phyloP scores from a whole-genome alignment of 805 yeast genomes.

The Suhomyces pyralidae region DNA sequence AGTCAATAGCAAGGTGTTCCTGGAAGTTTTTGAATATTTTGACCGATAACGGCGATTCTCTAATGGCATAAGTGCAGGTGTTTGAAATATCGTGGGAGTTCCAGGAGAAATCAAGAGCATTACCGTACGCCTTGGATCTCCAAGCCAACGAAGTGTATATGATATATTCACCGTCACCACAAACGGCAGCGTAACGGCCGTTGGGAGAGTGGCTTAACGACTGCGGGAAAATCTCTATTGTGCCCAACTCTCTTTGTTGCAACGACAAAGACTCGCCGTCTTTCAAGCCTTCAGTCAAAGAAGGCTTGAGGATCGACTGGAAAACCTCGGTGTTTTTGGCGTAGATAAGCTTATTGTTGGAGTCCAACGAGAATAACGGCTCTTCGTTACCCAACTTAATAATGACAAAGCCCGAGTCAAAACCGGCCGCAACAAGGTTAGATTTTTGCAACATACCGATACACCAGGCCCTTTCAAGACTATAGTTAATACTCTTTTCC shows the following conservation, averaged over 20 bases:
- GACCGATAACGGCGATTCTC: constrained; percentile 64
- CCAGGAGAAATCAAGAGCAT: constrained; percentile 92
- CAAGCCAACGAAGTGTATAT: constrained; percentile 96
- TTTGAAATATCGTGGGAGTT: constrained; percentile 75
- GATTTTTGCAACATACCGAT: constrained; percentile 67
- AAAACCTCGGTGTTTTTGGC: constrained; percentile 87
- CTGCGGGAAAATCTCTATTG: constrained; percentile 89
- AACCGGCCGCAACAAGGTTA: constrained; percentile 85
- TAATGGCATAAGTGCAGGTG: constrained; percentile 66
- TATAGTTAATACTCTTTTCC: constrained; percentile 86
- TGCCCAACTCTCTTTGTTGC: constrained; percentile 87
- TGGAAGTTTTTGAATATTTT: constrained; percentile 81
- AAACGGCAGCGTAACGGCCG: constrained; percentile 94
- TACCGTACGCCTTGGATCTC: constrained; percentile 93
- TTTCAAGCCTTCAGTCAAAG: constrained; percentile 58
- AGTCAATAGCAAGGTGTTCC: constrained; percentile 64
- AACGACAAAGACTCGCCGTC: constrained; percentile 81
- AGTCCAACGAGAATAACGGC: constrained; percentile 91
- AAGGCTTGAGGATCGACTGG: constrained; percentile 70
- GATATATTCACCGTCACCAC: constrained; percentile 97
- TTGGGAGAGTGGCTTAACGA: constrained; percentile 89
- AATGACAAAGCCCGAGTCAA: constrained; percentile 91
- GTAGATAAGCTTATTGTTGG: constrained; percentile 87
- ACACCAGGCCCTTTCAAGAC: constrained; percentile 98
- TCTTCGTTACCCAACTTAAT: constrained; percentile 89